Evolutionary conservation across 768 basidiomycete genomes (phyloP), one percentile per base, ranked within the genome.

Genomic region (Lactifluus hygrophoroides): DNA sequence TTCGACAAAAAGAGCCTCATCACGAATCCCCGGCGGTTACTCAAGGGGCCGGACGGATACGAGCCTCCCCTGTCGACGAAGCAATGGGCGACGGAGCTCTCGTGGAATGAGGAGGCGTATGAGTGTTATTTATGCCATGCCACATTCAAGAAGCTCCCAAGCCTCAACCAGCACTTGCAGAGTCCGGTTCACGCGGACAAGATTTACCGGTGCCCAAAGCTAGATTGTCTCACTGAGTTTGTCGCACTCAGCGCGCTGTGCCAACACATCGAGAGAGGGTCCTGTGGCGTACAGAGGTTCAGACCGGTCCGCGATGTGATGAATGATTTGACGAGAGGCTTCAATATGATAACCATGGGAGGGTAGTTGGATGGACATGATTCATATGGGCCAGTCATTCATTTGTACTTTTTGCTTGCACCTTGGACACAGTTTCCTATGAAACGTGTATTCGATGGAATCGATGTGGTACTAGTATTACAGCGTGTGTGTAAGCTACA

Each of bases 41-140:
- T 60, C 25, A 27, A 23, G 9, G 53, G 53, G 9, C 58, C 53
- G 2, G 38, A 34, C 2, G 34, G 3, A 19, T 45, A 28, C 48
- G 25, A 54, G 32, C 48, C 58, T 17, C 58, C 42, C 16, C 0
- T n/a, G 9, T 0, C 42, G 16, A 16, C 14, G 21, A 35, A 2
- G 19, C 17, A 14, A 17, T 67, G 61, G 66, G 75, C 76, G 47
- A 77, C 76, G 13, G 65, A 65, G 6, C 67, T 60, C 30, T 71
- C 77, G 10, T 77, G 72, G 71, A 78, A 78, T 57, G 72, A 71
- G 0, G 4, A 1, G 9, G 71, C 63, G 10, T 88, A 75, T 66
- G 84, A 88, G 68, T 88, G 85, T 68, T 80, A 80, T 65, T 69
- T 88, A 21, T 87, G 86, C 67, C 76, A 54, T 66, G 57, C 53